Evolutionary conservation across 2,329 filamentous ascomycete genomes (phyloP).

Genomic region (Alternaria dauci): DNA sequence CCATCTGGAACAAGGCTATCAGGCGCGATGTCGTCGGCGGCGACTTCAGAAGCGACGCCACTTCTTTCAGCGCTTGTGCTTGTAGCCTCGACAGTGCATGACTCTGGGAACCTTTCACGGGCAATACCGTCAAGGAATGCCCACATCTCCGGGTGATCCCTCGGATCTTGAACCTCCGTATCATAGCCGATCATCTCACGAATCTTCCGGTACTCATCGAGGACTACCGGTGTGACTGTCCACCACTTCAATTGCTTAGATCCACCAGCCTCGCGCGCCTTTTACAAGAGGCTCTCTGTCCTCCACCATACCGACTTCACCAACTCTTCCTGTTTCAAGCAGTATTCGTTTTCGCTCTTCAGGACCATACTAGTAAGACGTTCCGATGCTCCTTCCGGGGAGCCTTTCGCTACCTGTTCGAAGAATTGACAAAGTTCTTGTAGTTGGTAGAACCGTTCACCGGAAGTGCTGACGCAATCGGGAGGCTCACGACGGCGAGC

Average conservation of each 20-base stretch:
- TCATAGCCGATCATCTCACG: neutral
- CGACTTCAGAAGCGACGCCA: rapidly evolving
- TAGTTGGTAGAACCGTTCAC: neutral
- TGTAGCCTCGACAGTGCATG: neutral
- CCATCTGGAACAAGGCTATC: rapidly evolving
- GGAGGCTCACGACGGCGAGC: neutral
- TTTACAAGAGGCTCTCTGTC: neutral
- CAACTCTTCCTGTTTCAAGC: neutral
- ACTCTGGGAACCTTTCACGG: neutral
- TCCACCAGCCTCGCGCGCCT: neutral
- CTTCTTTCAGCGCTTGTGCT: neutral
- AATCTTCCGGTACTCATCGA: neutral
- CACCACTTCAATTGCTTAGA: neutral
- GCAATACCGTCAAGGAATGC: neutral
- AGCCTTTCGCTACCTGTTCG: neutral
- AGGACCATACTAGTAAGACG: rapidly evolving
- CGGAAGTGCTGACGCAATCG: neutral
- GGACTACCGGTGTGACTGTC: neutral
- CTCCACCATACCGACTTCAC: rapidly evolving
- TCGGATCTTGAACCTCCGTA: neutral
- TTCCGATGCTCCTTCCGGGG: neutral
- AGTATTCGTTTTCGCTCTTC: neutral
- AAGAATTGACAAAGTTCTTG: neutral
- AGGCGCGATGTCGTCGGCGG: neutral
- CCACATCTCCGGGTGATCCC: rapidly evolving